A percentile compares a stretch with the other conserved stretches of the same genome.
Evolutionary conservation across 257 asterid genomes (phyloP).

Genomic region (Solanum dulcamara): DNA sequence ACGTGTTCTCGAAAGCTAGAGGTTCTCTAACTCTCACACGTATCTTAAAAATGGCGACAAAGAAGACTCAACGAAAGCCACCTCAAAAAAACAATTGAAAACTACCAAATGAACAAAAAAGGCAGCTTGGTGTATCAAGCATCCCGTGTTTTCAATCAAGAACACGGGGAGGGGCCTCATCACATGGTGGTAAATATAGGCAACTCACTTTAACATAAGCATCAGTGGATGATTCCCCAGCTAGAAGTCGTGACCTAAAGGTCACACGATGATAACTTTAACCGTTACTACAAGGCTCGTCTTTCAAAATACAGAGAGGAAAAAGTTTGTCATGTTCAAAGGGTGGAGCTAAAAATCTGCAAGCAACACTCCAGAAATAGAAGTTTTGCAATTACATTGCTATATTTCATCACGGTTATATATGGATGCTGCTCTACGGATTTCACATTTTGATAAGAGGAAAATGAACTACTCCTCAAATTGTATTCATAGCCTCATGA

Average conservation of each 20-base stretch:
- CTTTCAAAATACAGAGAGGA: background rate
- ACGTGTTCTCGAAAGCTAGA: background rate
- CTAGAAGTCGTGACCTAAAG: background rate
- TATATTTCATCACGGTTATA: background rate
- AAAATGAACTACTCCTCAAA: background rate
- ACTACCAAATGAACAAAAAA: background rate
- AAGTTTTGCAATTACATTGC: background rate
- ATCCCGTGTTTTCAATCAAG: background rate
- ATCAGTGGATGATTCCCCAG: background rate
- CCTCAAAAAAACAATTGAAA: background rate
- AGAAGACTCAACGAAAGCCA: background rate
- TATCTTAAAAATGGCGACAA: background rate
- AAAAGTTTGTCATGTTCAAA: background rate
- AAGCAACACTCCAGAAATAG: background rate
- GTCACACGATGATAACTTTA: background rate
- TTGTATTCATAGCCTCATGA: constrained; percentile 1
- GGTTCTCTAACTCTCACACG: background rate
- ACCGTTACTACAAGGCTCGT: background rate
- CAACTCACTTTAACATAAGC: background rate
- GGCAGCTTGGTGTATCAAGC: background rate
- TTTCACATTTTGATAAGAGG: background rate
- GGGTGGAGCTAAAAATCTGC: background rate
- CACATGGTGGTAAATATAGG: background rate
- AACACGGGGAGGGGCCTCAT: background rate
- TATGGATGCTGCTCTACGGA: background rate